Evolutionary conservation across 2,329 filamentous ascomycete species (phyloP), one percentile per base, ranked within the genome.

Genomic region (Mycosphaerelloides madeirae): DNA sequence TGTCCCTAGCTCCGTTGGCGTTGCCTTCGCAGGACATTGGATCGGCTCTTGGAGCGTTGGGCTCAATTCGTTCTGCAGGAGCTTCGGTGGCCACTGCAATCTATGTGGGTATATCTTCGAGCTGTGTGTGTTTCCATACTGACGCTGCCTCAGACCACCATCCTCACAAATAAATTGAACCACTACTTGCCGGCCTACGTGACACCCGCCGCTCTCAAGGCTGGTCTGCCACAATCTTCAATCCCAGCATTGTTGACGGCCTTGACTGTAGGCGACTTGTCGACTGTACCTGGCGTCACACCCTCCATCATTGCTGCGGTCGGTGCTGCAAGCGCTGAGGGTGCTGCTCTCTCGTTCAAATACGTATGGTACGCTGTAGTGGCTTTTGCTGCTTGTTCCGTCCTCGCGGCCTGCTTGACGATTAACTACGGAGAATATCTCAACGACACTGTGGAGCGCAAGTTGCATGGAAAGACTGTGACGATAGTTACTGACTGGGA

Each of bases 31-130:
- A 40, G n/a, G 38, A 40, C 16, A 40, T 31, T 16, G 38, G 38
- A 19, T 28, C 28, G 11, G 38, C 28, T 22, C 38, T 40, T 7
- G 38, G 38, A 3, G 38, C 38, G 6, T 29, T 39, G 37, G 37
- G 37, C 3, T 28, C 18, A n/a, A 39, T 39, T 32, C n/a, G 28
- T n/a, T 40, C 38, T 3, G 38, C 28, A 20, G 38, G 38, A 8
- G 38, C 37, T 28, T 29, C 37, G 29, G 37, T 39, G 16, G 37
- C 37, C 3, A 39, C 37, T 39, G 37, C 37, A 39, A 39, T 39
- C 22, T 39, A 31, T 15, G 37, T 39, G 18, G 31, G 37, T 16
- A 12, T 4, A 39, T 7, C 6, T 6, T 15, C 14, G 3, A 29
- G 6, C 11, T 6, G n/a, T 31, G 22, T 29, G 25, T 31, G 22